Base-by-base conservation (phyloP, 2,329 filamentous ascomycete genomes). In the Ceratocystis smalleyi region DNA sequence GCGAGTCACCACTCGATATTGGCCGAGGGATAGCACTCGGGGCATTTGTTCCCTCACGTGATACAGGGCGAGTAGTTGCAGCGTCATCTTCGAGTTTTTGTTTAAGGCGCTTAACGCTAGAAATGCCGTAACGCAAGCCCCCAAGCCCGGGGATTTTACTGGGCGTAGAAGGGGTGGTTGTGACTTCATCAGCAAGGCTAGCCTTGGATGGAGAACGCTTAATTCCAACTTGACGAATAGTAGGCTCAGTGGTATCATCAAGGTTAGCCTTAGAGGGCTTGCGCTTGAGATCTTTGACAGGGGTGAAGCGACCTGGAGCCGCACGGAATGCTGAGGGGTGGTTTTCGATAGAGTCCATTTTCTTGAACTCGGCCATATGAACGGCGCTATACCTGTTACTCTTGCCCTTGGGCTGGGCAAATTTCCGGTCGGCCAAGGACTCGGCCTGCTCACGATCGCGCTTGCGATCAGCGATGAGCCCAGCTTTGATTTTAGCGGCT, bases 271-370 rank as follows among this genome's bases (percentile, higher is more conserved):
- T 86, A 63, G 78, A 75, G 19, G 75, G 75, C 61, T 66, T 66
- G 19, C 65, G 65, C 65, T 66, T 66, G 15, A 66, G 61, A 5
- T 24, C 19, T 59, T 66, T 66, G 27, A 60, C 72, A 8, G 83
- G 81, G n/a, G 81, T 80, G 68, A 77, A 74, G 7, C 80, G 79
- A 43, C 74, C 78, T 3, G 78, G 74, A 66, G 82, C 78, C 24
- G 81, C 80, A 67, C 89, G 81, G 76, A 86, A 94, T 17, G 86
- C 83, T 10, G 91, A 95, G 7, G 90, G 80, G 72, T 96, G 91
- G 67, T 86, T 86, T 54, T 84, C 89, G 71, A 97, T 96, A 1
- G 91, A 96, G 72, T 96, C 91, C 92, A 97, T 96, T 78, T 95
- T 97, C 75, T 89, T 89, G 77, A 97, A 96, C 71, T 92, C 83